Percentiles rank a stretch among this genome's conserved stretches.
phyloP scores from a whole-genome alignment of 768 basidiomycete species.

The Leccinum uliginosum region DNA sequence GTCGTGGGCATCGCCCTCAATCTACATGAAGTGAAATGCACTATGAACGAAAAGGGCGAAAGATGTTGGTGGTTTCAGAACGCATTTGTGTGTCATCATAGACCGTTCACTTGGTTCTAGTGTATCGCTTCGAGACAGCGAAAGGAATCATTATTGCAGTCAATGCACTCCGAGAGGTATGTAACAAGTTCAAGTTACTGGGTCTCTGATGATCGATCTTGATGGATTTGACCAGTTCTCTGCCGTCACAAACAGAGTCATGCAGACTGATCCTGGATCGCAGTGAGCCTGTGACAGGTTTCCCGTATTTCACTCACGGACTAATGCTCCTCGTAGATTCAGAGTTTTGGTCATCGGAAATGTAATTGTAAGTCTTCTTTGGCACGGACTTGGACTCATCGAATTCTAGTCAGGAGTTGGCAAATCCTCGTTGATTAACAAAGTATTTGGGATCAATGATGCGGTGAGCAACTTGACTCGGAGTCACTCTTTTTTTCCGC shows the following conservation, averaged over 20 bases:
- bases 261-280: conserved; percentile 7
- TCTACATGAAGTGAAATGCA: not conserved
- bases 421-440: conserved; percentile 12
- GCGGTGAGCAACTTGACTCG: conserved; percentile 10
- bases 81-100: not conserved
- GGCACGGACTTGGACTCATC: not conserved
- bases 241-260: conserved; percentile 4
- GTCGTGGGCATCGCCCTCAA: not conserved
- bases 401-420: conserved; percentile 12
- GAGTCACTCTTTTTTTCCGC: not conserved
- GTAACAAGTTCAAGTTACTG: not conserved
- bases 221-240: conserved; percentile 3
- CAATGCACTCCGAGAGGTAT: not conserved
- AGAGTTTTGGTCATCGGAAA: conserved; percentile 15
- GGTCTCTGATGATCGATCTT: not conserved
- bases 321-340: conserved; percentile 5
- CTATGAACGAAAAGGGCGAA: not conserved
- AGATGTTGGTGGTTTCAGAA: conserved; percentile 5
- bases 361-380: not conserved
- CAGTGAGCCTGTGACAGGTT: not conserved
- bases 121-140: conserved; percentile 2
- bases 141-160: conserved; percentile 4
- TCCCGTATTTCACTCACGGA: not conserved
- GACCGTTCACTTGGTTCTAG: not conserved
- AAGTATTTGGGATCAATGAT: conserved; percentile 9